Evolutionary conservation across 2,329 filamentous ascomycete species (phyloP), one percentile per base, ranked within the genome.

Genomic region (Fusarium sublunatum): DNA sequence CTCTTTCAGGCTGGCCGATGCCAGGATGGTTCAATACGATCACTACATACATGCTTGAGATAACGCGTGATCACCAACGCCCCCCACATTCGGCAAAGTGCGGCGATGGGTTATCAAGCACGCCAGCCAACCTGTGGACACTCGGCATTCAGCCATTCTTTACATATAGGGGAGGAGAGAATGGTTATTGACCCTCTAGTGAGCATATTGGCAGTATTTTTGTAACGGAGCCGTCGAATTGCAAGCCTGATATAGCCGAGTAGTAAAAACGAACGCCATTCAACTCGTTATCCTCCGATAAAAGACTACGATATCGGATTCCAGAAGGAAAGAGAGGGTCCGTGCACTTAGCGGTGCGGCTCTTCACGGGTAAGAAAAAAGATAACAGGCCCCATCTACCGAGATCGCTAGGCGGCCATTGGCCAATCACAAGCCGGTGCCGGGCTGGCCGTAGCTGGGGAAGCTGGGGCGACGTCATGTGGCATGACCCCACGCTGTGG

Each of bases 71-170:
- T 52, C 53, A 48, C 42, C 19, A 35, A 55, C 45, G 35, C 48
- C 49, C 65, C 65, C 64, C 61, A 58, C 61, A 58, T 64, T 61
- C 68, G 68, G 68, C 68, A 70, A 70, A 71, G 45, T 58, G 68
- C 68, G 68, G 68, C 54, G 43, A 49, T 51, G 38, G 19, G 46
- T 39, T 51, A 53, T 47, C 56, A 46, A 53, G 59, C 43, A 53
- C 60, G 40, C 42, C 19, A 50, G 55, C 40, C 40, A 19, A 19
- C 19, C 19, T 19, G 19, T 19, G 19, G 19, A 19, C 19, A 19
- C 19, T 19, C 19, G 19, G 19, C 19, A 19, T 19, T 19, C 19
- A 19, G 19, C 19, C 36, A 60, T 60, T 48, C 48, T 55, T 39
- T 34, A 12, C 35, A 36, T 36, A 22, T 15, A 36, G 19, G 19